Evolutionary conservation across 495 filamentous ascomycete species (phyloP).

Genomic region (Daldinia vernicosa): DNA sequence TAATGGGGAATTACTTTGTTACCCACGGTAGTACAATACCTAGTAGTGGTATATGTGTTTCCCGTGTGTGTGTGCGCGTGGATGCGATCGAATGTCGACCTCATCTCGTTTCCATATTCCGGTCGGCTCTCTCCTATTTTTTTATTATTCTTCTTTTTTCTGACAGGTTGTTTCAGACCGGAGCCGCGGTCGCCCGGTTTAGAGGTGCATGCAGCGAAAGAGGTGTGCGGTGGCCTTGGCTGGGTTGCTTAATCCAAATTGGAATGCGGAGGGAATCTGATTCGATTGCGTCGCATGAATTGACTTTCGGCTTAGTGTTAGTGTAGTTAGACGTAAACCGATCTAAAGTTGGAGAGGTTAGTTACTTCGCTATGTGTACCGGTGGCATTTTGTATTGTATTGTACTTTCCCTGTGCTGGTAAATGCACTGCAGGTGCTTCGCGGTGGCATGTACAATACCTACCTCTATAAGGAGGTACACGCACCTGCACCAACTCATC

Average conservation of each 20-base stretch:
- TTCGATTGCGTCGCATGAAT: constrained; percentile 37
- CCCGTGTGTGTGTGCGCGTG: constrained; percentile 12
- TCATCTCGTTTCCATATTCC: constrained; percentile 32
- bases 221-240: neutral
- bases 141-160: constrained; percentile 1
- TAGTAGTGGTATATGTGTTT: constrained; percentile 38
- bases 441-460: constrained; percentile 9
- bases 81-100: constrained; percentile 22
- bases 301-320: constrained; percentile 10
- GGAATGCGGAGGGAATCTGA: constrained; percentile 33
- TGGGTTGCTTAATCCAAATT: constrained; percentile 19
- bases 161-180: constrained; percentile 26
- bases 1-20: constrained; percentile 26
- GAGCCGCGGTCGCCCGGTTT: constrained; percentile 10
- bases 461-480: constrained; percentile 3
- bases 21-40: constrained; percentile 31
- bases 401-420: neutral
- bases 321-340: neutral
- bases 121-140: neutral
- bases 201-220: constrained; percentile 23
- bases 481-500: constrained; percentile 14
- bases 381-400: neutral
- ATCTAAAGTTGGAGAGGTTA: neutral
- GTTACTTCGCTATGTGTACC: neutral
- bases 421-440: neutral